Evolutionary conservation across 495 filamentous ascomycete genomes (phyloP).

Genomic region (Parathielavia appendiculata): DNA sequence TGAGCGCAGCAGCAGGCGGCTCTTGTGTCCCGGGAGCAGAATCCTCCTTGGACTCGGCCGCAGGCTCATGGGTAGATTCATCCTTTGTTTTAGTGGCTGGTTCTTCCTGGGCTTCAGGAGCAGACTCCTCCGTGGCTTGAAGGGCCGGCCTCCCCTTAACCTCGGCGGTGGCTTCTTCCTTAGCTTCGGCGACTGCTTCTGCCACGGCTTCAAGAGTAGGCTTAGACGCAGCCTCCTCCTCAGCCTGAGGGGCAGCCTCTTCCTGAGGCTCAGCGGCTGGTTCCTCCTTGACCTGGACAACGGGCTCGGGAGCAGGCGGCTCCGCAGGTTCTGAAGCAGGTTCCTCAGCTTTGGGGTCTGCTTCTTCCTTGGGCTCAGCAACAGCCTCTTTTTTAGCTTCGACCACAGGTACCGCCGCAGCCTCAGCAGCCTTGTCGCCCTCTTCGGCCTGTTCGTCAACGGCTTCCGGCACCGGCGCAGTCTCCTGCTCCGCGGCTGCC

Average conservation of each 20-base stretch:
- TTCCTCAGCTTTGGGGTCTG: not conserved
- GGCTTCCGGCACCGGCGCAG: not conserved
- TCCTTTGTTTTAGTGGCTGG: slow-evolving; percentile 5
- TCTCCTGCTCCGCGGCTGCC: not conserved
- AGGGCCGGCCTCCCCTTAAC: not conserved
- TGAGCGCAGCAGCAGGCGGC: not conserved
- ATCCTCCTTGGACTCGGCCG: slow-evolving; percentile 5
- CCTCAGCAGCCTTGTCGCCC: not conserved
- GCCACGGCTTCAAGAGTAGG: not conserved
- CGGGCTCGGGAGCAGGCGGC: not conserved
- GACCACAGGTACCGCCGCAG: not conserved
- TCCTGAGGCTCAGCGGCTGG: slow-evolving; percentile 7
- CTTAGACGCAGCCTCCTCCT: slow-evolving; percentile 1
- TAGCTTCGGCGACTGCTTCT: not conserved
- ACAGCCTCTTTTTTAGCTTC: slow-evolving; percentile 1
- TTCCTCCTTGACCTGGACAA: slow-evolving; percentile 5
- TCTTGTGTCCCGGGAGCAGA: not conserved
- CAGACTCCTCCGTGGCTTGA: not conserved
- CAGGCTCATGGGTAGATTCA: slow-evolving; percentile 3
- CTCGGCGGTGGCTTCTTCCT: slow-evolving; percentile 13
- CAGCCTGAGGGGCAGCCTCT: slow-evolving; percentile 2
- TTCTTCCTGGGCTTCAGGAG: slow-evolving; percentile 4
- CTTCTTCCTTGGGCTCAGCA: slow-evolving; percentile 8
- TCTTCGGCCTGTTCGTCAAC: not conserved
- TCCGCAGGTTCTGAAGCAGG: not conserved